phyloP scores from a whole-genome alignment of 2,329 filamentous ascomycete genomes.

The Curvularia verruculosa region DNA sequence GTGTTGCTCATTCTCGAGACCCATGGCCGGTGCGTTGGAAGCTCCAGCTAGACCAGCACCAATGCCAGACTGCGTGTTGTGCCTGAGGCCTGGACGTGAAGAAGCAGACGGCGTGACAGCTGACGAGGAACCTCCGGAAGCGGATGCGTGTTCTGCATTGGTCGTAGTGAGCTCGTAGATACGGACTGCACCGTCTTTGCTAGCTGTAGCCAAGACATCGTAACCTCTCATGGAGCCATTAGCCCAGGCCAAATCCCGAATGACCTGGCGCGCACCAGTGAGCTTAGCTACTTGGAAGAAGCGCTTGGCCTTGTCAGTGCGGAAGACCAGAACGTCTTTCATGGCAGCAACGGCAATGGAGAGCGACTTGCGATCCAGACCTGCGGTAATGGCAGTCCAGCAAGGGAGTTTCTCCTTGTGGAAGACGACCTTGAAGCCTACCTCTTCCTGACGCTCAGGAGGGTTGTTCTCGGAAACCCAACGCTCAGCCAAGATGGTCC shows the following conservation, averaged over 20 bases:
- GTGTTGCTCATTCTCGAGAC: constrained; percentile 61
- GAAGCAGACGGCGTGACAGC: constrained; percentile 26
- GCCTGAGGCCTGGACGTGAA: constrained; percentile 31
- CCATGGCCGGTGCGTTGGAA: constrained; percentile 52
- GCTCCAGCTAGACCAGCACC: constrained; percentile 59
- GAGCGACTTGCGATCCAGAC: constrained; percentile 79
- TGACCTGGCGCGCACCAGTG: constrained; percentile 73
- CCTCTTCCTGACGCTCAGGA: constrained; percentile 81
- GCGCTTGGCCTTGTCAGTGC: constrained; percentile 74
- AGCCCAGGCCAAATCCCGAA: constrained; percentile 90
- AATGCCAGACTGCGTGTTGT: constrained; percentile 58
- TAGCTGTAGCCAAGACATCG: constrained; percentile 88
- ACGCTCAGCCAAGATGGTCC: constrained; percentile 76
- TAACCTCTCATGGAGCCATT: constrained; percentile 88
- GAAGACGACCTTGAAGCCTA: constrained; percentile 83
- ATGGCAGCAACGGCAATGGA: constrained; percentile 86
- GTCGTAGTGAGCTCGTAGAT: constrained; percentile 80
- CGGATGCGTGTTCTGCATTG: constrained; percentile 51
- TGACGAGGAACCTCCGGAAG: constrained; percentile 29
- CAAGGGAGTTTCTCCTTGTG: constrained; percentile 86
- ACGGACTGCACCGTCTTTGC: constrained; percentile 86
- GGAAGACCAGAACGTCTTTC: constrained; percentile 81
- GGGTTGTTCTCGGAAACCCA: constrained; percentile 66
- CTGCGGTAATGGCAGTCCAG: constrained; percentile 76
- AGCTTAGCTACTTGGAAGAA: constrained; percentile 87